These are phyloP conservation scores for Athelia psychrophila DNA, from an alignment of 1,284 basidiomycete species.

Conservation along the genomic window DNA sequence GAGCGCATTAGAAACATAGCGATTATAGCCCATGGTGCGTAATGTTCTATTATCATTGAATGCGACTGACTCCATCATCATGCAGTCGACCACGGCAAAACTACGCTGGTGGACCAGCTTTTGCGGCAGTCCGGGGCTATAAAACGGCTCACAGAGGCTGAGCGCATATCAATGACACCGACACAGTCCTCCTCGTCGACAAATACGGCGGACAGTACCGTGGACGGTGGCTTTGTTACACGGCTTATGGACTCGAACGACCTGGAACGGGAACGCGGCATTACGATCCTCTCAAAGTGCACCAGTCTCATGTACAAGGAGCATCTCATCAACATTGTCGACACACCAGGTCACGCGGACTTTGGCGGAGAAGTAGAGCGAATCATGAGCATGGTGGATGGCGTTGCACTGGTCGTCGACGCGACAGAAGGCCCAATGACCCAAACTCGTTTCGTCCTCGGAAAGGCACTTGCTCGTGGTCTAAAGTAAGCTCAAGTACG, in stretches of 20 bases:
- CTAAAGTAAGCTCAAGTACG: conserved; percentile 28
- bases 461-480: conserved; percentile 39
- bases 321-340: conserved; percentile 44
- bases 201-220: conserved; percentile 31
- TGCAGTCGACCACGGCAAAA: too few relatives aligned
- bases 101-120: too few relatives aligned
- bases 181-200: too few relatives aligned
- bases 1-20: too few relatives aligned
- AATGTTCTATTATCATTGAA: too few relatives aligned
- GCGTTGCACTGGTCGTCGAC: conserved; percentile 44
- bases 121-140: too few relatives aligned
- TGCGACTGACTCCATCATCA: too few relatives aligned
- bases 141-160: too few relatives aligned
- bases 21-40: too few relatives aligned
- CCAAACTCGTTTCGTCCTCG: conserved; percentile 44
- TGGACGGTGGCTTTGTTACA: conserved; percentile 37
- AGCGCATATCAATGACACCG: too few relatives aligned
- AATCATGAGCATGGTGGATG: conserved; percentile 48
- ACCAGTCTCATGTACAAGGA: conserved; percentile 41
- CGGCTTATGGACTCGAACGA: conserved; percentile 49
- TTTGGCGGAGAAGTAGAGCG: conserved; percentile 49
- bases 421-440: conserved; percentile 50
- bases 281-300: conserved; percentile 48
- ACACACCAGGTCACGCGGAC: conserved; percentile 48
- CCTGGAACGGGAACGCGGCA: conserved; percentile 46